Evolutionary conservation across 805 yeast species (phyloP), one percentile per base, ranked within the genome.

Genomic region (Saccharomycopsis sp.): DNA sequence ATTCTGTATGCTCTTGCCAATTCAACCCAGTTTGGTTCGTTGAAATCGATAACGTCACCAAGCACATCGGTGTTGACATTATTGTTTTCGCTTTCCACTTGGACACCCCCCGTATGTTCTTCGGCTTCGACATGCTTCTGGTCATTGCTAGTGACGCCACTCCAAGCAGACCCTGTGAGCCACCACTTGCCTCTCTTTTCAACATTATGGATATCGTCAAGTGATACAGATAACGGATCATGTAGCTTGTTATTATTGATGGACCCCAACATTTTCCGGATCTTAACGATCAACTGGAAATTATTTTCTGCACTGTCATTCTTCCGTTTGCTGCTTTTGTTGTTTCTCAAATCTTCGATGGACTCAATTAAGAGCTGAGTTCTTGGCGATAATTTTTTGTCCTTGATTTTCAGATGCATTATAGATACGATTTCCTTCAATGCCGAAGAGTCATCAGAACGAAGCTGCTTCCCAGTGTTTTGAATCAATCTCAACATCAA

Each of bases 131-230:
- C n/a, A n/a, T n/a, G n/a, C n/a, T n/a, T n/a, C n/a, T n/a, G n/a
- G 2, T 40, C 44, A 10, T 26, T 13, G 19, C 39, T 33, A 33
- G 61, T 67, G 41, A 65, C 62, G 2, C 95, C 96, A 53, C 77
- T 84, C 96, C 96, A 92, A 0, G 98, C 95, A 1, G 97, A 84
- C 37, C 99, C 99, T 22, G 92, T 89, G 23, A 92, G 67, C 99
- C 99, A 92, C 99, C 99, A 92, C 60, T 89, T 92, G 43, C 99
- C 99, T 49, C 77, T 75, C 1, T 80, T 73, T 10, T 80, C 83
- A 18, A 85, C 69, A 46, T 73, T 75, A 36, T 73, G 75, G 43
- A 92, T 86, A 62, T 92, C 99, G 34, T 75, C 78, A 16, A 89
- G 63, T 2, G 84, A 64, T 0, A 92, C 97, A 50, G 83, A 86